Evolutionary conservation across 371 early-diverging fungal species (phyloP).

Genomic region (Batrachochytrium dendrobatidis): DNA sequence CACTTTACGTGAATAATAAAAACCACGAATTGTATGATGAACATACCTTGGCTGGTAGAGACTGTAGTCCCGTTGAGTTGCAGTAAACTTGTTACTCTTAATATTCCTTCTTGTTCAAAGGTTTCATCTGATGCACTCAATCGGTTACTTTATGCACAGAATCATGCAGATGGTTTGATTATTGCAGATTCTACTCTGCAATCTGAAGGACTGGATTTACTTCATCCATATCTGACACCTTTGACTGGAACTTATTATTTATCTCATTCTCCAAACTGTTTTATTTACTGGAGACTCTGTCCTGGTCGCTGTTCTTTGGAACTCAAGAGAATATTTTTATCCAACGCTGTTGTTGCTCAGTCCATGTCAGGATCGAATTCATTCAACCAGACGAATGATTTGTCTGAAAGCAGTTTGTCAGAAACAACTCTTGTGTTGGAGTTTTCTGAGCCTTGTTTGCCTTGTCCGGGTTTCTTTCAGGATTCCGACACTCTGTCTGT

Average conservation of each 20-base stretch:
- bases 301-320: constrained; percentile 9
- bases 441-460: constrained; percentile 4
- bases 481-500: neutral
- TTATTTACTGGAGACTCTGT: constrained; percentile 9
- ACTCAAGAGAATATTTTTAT: constrained; percentile 11
- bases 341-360: constrained; percentile 4
- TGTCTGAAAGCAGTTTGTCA: neutral
- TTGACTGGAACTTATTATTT: neutral
- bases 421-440: constrained; percentile 6
- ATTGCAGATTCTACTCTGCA: too few relatives aligned
- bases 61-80: too few relatives aligned
- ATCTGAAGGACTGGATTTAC: too few relatives aligned
- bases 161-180: too few relatives aligned
- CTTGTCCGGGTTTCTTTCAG: constrained; percentile 5
- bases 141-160: too few relatives aligned
- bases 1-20: too few relatives aligned
- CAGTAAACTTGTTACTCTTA: too few relatives aligned
- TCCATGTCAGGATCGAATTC: neutral
- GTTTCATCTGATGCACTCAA: too few relatives aligned
- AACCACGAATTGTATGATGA: too few relatives aligned
- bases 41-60: too few relatives aligned
- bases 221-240: neutral
- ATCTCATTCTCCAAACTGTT: neutral
- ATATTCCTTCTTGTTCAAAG: too few relatives aligned
- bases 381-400: neutral